Base-by-base conservation (phyloP, 108 stramenopile genomes). In the Fistulifera pelliculosa region DNA sequence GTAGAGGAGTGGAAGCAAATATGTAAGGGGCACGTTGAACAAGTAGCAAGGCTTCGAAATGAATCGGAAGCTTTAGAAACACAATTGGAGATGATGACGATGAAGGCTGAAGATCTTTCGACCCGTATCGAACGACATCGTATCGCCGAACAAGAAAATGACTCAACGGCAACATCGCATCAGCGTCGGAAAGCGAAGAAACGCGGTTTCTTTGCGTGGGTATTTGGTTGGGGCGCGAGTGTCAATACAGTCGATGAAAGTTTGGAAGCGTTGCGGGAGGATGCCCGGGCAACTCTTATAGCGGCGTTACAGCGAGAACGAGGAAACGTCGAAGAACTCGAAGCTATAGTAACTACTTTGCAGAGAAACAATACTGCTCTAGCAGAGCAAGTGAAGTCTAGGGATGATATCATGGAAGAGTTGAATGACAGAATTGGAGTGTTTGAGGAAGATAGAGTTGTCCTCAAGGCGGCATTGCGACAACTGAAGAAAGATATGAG, bases 381-480 rank as follows among this genome's bases (percentile, higher is more conserved):
- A 52, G 74, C 85, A 26, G 84, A 86, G 52, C 80, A 84, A 64
- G 80, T 90, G 0, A 58, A 69, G 28, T 86, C 88, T 1, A 47
- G 85, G 13, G 80, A 86, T 52, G 65, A 56, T 3, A 56, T 86
- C 15, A 86, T 90, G 52, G 69, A 79, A 49, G 84, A 90, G 45
- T 56, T 90, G 58, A 90, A 90, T 63, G 80, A 80, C 54, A 72
- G 88, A 13, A 79, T 90, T 10, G 76, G 82, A 4, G 81, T 84
- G 0, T 90, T 90, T 65, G 88, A 90, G 62, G 88, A 90, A 49
- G 88, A 90, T 54, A 90, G 84, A 54, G 66, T 90, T 44, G 85
- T 90, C 0, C 52, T 90, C 38, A 86, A 84, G 68, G 88, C 88
- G 28, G 88, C 88, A n/a, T 49, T 90, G 28, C 47, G 76, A 25